These are phyloP conservation scores for Fusarium goolgardi DNA, from an alignment of 2,329 filamentous ascomycete species.

Conservation along the genomic window DNA sequence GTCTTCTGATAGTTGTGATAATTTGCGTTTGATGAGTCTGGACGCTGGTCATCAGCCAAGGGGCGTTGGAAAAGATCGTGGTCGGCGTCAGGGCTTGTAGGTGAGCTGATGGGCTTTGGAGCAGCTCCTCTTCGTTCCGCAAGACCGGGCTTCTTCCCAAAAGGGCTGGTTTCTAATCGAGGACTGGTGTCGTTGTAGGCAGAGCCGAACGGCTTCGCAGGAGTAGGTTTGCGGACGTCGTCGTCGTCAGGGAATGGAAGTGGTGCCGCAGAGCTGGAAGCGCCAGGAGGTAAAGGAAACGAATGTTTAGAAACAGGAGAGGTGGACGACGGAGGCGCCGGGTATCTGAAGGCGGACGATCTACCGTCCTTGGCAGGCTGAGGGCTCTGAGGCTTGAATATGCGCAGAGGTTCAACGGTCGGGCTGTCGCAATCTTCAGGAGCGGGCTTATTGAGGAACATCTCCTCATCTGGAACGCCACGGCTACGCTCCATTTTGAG, in stretches of 20 bases:
- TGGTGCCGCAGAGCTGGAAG: constrained; percentile 74
- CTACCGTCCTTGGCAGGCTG: constrained; percentile 61
- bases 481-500: constrained; percentile 65
- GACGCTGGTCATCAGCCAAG: constrained; percentile 57
- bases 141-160: constrained; percentile 72
- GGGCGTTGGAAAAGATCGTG: constrained; percentile 83
- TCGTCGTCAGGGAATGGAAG: constrained; percentile 81
- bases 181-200: constrained; percentile 63
- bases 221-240: constrained; percentile 60
- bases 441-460: constrained; percentile 76
- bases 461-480: constrained; percentile 81
- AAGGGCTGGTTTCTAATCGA: constrained; percentile 66
- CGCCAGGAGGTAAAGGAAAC: constrained; percentile 74
- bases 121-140: constrained; percentile 85
- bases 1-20: constrained; percentile 67
- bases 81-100: constrained; percentile 79
- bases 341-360: constrained; percentile 60
- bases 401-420: constrained; percentile 84
- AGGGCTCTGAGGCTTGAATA: constrained; percentile 81
- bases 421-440: constrained; percentile 73
- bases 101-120: constrained; percentile 85
- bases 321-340: constrained; percentile 58
- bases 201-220: constrained; percentile 59
- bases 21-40: constrained; percentile 55
- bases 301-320: constrained; percentile 62